Evolutionary conservation across 1,139 yeast genomes (phyloP).

Genomic region (Lodderomyces margitis): DNA sequence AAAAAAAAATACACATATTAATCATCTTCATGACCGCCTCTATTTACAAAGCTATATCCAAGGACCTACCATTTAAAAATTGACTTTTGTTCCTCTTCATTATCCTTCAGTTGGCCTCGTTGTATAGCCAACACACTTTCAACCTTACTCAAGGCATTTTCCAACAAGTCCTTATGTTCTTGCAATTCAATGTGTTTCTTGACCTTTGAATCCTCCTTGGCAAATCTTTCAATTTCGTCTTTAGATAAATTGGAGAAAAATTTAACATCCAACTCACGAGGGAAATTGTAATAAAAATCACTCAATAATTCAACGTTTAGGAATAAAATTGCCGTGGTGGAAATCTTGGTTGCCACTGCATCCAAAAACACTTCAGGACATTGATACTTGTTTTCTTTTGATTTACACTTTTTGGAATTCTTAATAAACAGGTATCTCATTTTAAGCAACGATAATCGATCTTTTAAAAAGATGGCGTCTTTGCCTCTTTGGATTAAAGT

Average conservation of each 20-base stretch:
- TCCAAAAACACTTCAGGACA: conserved; percentile 95
- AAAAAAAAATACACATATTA: conserved; percentile 1
- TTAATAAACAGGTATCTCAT: conserved; percentile 78
- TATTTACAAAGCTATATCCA: conserved; percentile 5
- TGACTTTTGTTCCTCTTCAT: conserved; percentile 15
- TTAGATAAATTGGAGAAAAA: conserved; percentile 61
- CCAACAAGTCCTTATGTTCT: conserved; percentile 84
- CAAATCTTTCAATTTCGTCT: conserved; percentile 84
- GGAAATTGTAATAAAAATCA: conserved; percentile 94
- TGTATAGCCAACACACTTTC: conserved; percentile 84
- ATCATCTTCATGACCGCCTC: no score
- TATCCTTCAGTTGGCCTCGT: conserved; percentile 29
- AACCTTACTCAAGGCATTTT: conserved; percentile 78
- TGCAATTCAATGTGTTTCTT: conserved; percentile 90
- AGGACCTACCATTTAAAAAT: conserved; percentile 17
- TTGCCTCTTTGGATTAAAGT: conserved; percentile 72
- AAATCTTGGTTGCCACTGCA: conserved; percentile 86
- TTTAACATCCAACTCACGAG: conserved; percentile 82
- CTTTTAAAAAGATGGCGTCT: conserved; percentile 79
- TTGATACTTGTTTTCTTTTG: conserved; percentile 76
- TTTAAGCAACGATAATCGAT: conserved; percentile 67
- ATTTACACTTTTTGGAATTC: conserved; percentile 67
- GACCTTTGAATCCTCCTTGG: conserved; percentile 92
- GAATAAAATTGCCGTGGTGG: conserved; percentile 89
- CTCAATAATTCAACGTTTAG: conserved; percentile 89